phyloP scores from a whole-genome alignment of 2,329 filamentous ascomycete genomes.

The Aotearoamyces nothofagi region DNA sequence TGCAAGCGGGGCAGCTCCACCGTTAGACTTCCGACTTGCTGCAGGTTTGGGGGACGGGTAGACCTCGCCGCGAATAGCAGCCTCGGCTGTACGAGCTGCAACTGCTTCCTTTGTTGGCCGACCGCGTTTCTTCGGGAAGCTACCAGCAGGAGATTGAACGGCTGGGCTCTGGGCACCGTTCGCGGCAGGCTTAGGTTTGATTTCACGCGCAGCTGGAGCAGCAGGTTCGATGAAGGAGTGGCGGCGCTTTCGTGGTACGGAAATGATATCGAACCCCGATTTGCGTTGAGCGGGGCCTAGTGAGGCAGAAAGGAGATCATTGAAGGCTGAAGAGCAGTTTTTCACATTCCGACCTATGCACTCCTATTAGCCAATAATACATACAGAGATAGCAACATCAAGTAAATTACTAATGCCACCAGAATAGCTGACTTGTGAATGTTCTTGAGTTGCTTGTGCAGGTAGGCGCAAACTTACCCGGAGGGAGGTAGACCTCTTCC shows the following conservation, averaged over 20 bases:
- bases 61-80: not conserved
- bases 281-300: not conserved
- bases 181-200: conserved; percentile 1
- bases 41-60: conserved; percentile 1
- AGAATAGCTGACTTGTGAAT: not conserved
- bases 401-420: not conserved
- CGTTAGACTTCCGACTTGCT: not conserved
- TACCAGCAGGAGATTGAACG: not conserved
- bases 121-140: conserved; percentile 4
- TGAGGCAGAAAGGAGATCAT: not conserved
- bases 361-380: not conserved
- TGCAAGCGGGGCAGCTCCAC: not conserved
- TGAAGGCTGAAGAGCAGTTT: not conserved
- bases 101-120: conserved; percentile 5
- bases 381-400: not conserved
- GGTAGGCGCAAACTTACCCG: conserved; percentile 20
- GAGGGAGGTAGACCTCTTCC: conserved; percentile 29
- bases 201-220: conserved; percentile 1
- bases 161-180: conserved; percentile 2
- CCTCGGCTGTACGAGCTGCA: conserved; percentile 3
- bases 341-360: conserved; percentile 1
- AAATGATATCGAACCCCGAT: not conserved
- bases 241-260: not conserved
- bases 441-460: not conserved
- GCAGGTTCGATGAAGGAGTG: not conserved